These are phyloP conservation scores for Penicillium cosmopolitanum DNA, from an alignment of 495 filamentous ascomycete species.

Conservation along the genomic window DNA sequence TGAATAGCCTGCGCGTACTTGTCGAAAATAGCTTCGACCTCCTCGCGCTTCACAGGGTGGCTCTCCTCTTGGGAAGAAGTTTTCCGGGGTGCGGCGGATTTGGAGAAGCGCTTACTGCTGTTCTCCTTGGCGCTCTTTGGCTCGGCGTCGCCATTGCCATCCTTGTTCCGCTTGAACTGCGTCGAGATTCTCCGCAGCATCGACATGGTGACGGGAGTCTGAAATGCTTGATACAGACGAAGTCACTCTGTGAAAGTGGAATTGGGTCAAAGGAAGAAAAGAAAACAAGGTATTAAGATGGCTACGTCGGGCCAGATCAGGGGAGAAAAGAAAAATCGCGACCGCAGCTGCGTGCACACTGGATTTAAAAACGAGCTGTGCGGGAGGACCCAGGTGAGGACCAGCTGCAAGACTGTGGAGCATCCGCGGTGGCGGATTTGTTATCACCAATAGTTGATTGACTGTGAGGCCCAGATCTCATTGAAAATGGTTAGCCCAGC, in stretches of 20 bases:
- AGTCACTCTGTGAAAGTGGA: slow-evolving; percentile 16
- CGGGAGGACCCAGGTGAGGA: slow-evolving; percentile 22
- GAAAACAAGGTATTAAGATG: slow-evolving; percentile 15
- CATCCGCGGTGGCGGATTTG: slow-evolving; percentile 32
- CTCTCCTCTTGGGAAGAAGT: slow-evolving; percentile 36
- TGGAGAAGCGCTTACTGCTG: slow-evolving; percentile 43
- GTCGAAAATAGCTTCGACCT: slow-evolving; percentile 57
- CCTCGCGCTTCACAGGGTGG: slow-evolving; percentile 40
- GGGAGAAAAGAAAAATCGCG: slow-evolving; percentile 13
- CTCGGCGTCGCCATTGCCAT: slow-evolving; percentile 45
- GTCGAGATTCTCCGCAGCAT: slow-evolving; percentile 57
- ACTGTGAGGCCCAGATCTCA: slow-evolving; percentile 20
- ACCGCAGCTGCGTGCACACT: slow-evolving; percentile 11
- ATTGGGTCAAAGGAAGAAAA: slow-evolving; percentile 13
- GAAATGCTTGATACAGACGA: slow-evolving; percentile 14
- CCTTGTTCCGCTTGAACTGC: slow-evolving; percentile 55
- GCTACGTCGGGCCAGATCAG: slow-evolving; percentile 20
- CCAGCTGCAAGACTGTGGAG: slow-evolving; percentile 36
- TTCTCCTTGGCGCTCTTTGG: slow-evolving; percentile 39
- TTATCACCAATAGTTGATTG: slow-evolving; percentile 41
- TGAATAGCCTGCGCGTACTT: slow-evolving; percentile 67
- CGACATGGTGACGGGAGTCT: slow-evolving; percentile 39
- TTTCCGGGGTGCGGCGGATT: slow-evolving; percentile 35
- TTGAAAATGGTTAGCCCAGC: slow-evolving; percentile 17
- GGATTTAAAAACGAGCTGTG: slow-evolving; percentile 35